phyloP scores from a whole-genome alignment of 306 rosid species.

The Gynostemma pentaphyllum region DNA sequence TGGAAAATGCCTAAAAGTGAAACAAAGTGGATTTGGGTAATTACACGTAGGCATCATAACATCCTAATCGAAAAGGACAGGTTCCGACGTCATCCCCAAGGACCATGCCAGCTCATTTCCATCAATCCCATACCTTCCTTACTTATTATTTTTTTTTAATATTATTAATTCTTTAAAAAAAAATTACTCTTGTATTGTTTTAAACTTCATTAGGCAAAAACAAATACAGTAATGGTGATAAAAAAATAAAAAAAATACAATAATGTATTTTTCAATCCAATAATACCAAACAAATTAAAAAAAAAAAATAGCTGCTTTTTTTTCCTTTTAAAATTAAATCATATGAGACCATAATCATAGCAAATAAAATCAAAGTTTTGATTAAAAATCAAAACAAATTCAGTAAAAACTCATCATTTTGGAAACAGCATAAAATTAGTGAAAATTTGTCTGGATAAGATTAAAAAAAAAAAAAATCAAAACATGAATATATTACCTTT shows the following conservation, averaged over 20 bases:
- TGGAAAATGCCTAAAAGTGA: background rate
- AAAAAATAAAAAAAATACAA: no score
- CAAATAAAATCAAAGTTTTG: background rate
- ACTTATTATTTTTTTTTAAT: background rate
- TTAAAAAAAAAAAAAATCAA: background rate
- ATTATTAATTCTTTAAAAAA: background rate
- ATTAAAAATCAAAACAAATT: background rate
- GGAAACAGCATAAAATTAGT: background rate
- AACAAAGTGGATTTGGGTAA: background rate
- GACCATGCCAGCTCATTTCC: conserved; percentile 16
- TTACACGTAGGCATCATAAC: conserved; percentile 20
- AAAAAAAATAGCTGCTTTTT: no score
- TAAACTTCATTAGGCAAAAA: background rate
- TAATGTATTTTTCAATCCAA: no score
- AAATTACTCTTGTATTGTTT: background rate
- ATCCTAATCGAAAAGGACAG: conserved; percentile 8
- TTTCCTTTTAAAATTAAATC: background rate
- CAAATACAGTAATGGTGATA: no score
- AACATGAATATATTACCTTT: background rate
- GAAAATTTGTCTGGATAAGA: background rate
- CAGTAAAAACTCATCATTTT: background rate
- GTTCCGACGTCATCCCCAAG: conserved; percentile 13
- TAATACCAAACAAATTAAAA: no score
- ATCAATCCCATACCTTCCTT: conserved; percentile 10
- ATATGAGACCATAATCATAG: background rate